Conservation (phyloP, 2,329 filamentous ascomycete genomes). For the Raffaelea albimanens region DNA sequence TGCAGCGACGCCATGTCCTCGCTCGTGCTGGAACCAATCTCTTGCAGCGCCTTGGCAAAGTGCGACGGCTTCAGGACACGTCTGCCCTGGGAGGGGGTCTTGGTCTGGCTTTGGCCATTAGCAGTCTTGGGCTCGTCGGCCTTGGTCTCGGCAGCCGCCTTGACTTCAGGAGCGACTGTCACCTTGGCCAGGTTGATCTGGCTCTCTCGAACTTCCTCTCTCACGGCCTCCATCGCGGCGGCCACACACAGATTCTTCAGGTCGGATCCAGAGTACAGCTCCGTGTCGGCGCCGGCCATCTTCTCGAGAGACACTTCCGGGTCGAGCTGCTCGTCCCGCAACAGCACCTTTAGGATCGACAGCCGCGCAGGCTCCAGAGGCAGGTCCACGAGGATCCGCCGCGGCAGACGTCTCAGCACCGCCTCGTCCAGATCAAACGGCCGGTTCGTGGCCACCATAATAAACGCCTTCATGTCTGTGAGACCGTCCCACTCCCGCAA, state of each 20-base stretch:
- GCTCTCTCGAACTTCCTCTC: conserved; percentile 63
- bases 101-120: too few relatives aligned
- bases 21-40: conserved; percentile 86
- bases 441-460: conserved; percentile 96
- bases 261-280: conserved; percentile 74
- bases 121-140: too few relatives aligned
- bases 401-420: conserved; percentile 65
- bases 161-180: too few relatives aligned
- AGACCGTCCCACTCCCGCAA: conserved; percentile 95
- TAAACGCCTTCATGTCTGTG: conserved; percentile 67
- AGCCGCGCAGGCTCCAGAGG: conserved; percentile 52
- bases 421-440: conserved; percentile 92
- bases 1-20: conserved; percentile 85
- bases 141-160: too few relatives aligned
- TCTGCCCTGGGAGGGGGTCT: too few relatives aligned
- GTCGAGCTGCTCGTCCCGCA: conserved; percentile 53
- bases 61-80: conserved; percentile 59
- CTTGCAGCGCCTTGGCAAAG: conserved; percentile 76
- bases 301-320: conserved; percentile 47
- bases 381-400: conserved; percentile 64
- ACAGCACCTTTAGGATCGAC: conserved; percentile 58
- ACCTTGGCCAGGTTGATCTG: conserved; percentile 18
- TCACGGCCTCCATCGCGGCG: conserved; percentile 68
- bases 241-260: conserved; percentile 76
- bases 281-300: conserved; percentile 53